A percentile compares a stretch with the other conserved stretches of the same genome.
Evolutionary conservation across 768 basidiomycete genomes (phyloP).

Genomic region (Suillus decipiens): DNA sequence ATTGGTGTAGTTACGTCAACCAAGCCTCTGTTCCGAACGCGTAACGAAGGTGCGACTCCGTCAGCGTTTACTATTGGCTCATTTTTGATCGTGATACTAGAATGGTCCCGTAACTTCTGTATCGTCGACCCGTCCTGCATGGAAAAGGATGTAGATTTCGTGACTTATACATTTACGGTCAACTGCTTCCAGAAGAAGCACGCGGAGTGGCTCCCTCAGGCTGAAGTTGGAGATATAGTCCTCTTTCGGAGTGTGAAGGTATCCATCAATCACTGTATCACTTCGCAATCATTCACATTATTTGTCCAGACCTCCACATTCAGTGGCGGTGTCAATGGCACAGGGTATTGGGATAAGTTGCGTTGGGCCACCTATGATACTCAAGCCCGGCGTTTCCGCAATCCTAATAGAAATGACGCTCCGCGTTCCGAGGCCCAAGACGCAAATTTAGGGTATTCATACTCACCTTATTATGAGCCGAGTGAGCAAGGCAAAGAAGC

Average conservation of each 20-base stretch:
- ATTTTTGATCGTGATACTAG: conserved; percentile 33
- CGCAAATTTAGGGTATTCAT: conserved; percentile 39
- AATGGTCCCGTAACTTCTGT: conserved; percentile 44
- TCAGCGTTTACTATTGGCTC: background rate
- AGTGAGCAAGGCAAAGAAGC: conserved; percentile 37
- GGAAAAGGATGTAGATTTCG: conserved; percentile 29
- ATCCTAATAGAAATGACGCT: conserved; percentile 38
- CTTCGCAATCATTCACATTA: background rate
- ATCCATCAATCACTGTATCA: conserved; percentile 1
- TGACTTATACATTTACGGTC: conserved; percentile 21
- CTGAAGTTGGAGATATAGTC: conserved; percentile 50
- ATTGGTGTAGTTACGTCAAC: conserved; percentile 33
- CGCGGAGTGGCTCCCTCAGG: conserved; percentile 51
- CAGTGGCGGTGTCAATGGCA: conserved; percentile 34
- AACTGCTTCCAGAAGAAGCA: conserved; percentile 56
- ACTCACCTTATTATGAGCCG: conserved; percentile 49
- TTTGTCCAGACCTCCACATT: conserved; percentile 35
- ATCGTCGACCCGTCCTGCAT: conserved; percentile 56
- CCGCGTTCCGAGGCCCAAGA: conserved; percentile 36
- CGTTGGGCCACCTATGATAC: conserved; percentile 59
- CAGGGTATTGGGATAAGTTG: conserved; percentile 48
- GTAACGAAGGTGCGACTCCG: conserved; percentile 28
- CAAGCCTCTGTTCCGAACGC: conserved; percentile 19
- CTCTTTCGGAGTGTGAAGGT: conserved; percentile 56
- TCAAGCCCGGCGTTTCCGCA: conserved; percentile 35